Percentiles rank a stretch among this genome's conserved stretches.
Conservation (phyloP, 768 basidiomycete genomes). For the Phlebiopsis gigantea region DNA sequence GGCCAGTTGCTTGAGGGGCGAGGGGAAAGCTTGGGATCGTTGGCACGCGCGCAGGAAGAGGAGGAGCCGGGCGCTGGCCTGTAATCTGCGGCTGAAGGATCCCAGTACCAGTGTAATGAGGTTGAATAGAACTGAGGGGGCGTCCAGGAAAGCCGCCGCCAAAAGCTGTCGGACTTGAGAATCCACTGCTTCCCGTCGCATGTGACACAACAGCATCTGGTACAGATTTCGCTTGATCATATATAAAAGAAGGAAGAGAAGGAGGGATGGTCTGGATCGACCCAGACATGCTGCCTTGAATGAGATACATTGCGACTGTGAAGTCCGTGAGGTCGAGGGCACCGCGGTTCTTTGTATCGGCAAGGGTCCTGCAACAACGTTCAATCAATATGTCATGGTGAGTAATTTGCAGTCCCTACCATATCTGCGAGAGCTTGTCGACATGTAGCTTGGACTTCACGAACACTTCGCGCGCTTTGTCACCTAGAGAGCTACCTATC, state of each 20-base stretch:
- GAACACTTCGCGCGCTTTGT: conserved; percentile 87
- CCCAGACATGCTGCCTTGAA: conserved; percentile 86
- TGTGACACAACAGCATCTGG: conserved; percentile 45
- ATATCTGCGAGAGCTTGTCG: conserved; percentile 89
- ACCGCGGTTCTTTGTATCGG: conserved; percentile 93
- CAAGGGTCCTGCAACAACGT: conserved; percentile 61
- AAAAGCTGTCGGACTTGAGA: conserved; percentile 50
- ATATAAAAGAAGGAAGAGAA: conserved; percentile 74
- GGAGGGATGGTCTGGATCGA: conserved; percentile 67
- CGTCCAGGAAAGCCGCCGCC: conserved; percentile 32
- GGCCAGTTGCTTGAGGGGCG: conserved; percentile 11
- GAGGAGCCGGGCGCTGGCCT: conserved; percentile 30
- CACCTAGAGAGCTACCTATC: conserved; percentile 41
- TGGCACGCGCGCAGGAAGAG: conserved; percentile 22
- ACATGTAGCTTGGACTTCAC: conserved; percentile 84
- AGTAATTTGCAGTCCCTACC: conserved; percentile 43
- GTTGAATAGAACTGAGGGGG: conserved; percentile 38
- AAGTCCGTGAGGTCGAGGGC: conserved; percentile 88
- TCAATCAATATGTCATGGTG: background rate
- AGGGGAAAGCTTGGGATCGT: conserved; percentile 17
- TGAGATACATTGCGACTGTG: conserved; percentile 93
- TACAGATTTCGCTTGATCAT: conserved; percentile 62
- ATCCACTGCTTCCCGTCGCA: conserved; percentile 51
- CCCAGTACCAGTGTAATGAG: conserved; percentile 63
- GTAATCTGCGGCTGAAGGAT: conserved; percentile 45